phyloP scores from a whole-genome alignment of 169 alveolate genomes.

The Cystoisospora suis region DNA sequence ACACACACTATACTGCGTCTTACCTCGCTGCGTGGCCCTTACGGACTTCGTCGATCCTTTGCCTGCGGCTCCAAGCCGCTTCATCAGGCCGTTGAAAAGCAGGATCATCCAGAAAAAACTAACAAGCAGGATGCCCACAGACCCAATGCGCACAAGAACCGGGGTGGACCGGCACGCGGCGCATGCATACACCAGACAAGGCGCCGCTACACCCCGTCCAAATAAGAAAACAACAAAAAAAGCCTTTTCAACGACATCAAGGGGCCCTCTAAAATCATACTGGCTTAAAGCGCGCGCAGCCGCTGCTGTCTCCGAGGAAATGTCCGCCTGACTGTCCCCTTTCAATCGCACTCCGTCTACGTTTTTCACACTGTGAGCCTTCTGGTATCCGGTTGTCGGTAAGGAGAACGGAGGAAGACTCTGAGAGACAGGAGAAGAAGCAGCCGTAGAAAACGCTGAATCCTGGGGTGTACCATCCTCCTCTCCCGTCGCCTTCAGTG shows the following conservation, averaged over 20 bases:
- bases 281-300: background rate
- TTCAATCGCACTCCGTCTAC: background rate
- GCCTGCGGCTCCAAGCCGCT: constrained; percentile 3
- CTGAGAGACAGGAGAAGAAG: no score
- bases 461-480: no score
- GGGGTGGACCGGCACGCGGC: constrained; percentile 38
- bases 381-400: background rate
- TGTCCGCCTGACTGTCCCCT: no score
- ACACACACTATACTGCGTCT: no score
- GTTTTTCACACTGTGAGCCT: background rate
- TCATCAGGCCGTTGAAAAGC: constrained; percentile 13
- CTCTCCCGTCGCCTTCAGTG: background rate
- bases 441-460: no score
- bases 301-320: no score
- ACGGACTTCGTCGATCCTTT: background rate
- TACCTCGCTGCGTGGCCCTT: no score
- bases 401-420: no score
- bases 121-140: constrained; percentile 13
- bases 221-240: constrained; percentile 28
- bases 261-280: background rate
- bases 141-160: constrained; percentile 6
- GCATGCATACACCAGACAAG: constrained; percentile 14
- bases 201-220: constrained; percentile 37
- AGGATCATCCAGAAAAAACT: constrained; percentile 50
- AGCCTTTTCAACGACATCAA: constrained; percentile 11